Evolutionary conservation across 352 stramenopile genomes (phyloP).

Genomic region (Phytophthora megakarya): DNA sequence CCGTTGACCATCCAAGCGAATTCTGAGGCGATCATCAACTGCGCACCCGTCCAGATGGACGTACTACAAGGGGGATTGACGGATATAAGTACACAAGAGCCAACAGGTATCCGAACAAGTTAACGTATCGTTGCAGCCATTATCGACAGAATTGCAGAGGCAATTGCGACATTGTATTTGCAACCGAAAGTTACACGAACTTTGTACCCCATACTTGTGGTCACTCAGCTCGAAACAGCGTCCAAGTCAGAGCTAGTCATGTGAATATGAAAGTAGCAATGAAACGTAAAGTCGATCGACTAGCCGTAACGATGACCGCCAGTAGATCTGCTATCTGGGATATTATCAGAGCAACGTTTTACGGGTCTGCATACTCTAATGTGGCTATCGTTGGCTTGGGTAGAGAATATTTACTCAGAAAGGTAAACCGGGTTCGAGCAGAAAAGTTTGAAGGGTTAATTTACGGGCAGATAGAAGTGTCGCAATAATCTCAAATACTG

Average conservation of each 20-base stretch:
- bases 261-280: neutral
- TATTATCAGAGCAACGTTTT: neutral
- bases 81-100: neutral
- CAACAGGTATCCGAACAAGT: neutral
- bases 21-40: too few species aligned
- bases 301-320: neutral
- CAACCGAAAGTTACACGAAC: neutral
- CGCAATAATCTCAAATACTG: neutral
- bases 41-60: too few species aligned
- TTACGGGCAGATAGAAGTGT: constrained; percentile 3
- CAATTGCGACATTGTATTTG: neutral
- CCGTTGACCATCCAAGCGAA: too few species aligned
- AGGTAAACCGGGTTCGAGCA: neutral
- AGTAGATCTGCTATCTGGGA: neutral
- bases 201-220: constrained; percentile 7
- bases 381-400: neutral
- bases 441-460: constrained; percentile 4
- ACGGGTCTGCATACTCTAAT: neutral
- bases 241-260: neutral
- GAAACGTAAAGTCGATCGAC: neutral
- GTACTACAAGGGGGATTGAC: neutral
- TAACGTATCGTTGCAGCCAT: constrained; percentile 3
- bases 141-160: neutral
- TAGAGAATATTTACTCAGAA: neutral
- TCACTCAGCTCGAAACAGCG: neutral